Conservation (phyloP, 2,329 filamentous ascomycete genomes). For the Thielaviopsis punctulata region DNA sequence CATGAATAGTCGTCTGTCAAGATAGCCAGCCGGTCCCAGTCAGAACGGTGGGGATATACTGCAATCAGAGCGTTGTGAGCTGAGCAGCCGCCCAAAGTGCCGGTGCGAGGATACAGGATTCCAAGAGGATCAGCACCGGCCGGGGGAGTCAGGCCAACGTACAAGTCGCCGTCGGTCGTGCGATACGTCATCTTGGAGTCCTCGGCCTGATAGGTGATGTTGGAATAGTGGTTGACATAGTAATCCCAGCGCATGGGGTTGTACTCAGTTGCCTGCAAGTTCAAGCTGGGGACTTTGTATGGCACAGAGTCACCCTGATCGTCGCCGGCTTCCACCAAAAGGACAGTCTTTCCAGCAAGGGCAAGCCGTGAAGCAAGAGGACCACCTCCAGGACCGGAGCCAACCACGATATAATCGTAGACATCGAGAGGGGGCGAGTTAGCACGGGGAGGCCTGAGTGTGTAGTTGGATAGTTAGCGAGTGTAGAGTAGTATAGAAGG, state of each 20-base stretch:
- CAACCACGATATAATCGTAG: conserved; percentile 44
- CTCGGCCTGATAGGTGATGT: conserved; percentile 16
- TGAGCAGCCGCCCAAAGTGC: conserved; percentile 22
- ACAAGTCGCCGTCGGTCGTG: conserved; percentile 21
- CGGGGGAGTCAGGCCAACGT: conserved; percentile 9
- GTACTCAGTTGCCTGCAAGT: conserved; percentile 16
- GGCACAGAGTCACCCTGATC: conserved; percentile 27
- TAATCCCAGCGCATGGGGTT: conserved; percentile 33
- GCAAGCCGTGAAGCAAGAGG: conserved; percentile 39
- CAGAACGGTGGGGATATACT: conserved; percentile 18
- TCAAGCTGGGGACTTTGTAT: conserved; percentile 17
- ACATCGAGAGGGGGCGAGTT: neutral
- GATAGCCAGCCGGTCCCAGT: conserved; percentile 23
- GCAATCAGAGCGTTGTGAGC: conserved; percentile 19
- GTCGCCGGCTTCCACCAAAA: conserved; percentile 42
- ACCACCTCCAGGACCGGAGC: conserved; percentile 37
- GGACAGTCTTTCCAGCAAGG: conserved; percentile 35
- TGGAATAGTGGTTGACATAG: conserved; percentile 43
- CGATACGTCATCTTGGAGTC: conserved; percentile 33
- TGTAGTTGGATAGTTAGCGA: neutral
- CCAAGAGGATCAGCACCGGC: conserved; percentile 23
- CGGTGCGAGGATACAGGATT: conserved; percentile 23
- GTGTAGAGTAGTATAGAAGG: neutral
- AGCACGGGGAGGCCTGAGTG: neutral
- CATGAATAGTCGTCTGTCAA: conserved; percentile 28